Evolutionary conservation across 169 alveolate genomes (phyloP).

Genomic region (Neospora caninum): DNA sequence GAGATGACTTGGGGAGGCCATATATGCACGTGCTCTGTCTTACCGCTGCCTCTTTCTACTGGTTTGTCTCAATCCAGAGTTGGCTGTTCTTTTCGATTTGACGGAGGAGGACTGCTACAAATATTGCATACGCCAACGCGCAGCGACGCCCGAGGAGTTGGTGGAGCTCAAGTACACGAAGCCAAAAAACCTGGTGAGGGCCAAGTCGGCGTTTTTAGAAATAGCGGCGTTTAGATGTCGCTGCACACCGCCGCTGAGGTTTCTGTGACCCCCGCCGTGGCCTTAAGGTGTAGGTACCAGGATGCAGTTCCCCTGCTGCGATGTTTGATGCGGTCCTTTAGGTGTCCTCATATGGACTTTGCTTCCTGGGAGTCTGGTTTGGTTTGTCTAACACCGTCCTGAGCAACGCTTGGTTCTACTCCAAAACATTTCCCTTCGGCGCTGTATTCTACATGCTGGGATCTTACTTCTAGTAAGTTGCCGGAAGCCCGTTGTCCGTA

Average conservation of each 20-base stretch:
- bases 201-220: too few species aligned
- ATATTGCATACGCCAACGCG: constrained; percentile 83
- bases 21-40: not conserved
- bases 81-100: constrained; percentile 83
- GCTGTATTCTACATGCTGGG: constrained; percentile 89
- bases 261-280: not conserved
- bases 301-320: not conserved
- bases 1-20: not conserved
- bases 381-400: constrained; percentile 85
- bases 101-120: constrained; percentile 86
- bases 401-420: constrained; percentile 88
- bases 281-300: not conserved
- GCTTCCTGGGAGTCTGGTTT: constrained; percentile 87
- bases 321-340: constrained; percentile 2
- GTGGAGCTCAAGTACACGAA: constrained; percentile 81
- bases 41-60: not conserved
- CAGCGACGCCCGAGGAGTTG: constrained; percentile 83
- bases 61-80: constrained; percentile 67
- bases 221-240: not conserved
- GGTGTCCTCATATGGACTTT: constrained; percentile 85
- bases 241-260: not conserved
- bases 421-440: constrained; percentile 88
- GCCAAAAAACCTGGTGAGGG: constrained; percentile 76
- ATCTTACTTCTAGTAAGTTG: constrained; percentile 82
- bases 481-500: not conserved